phyloP scores from a whole-genome alignment of 257 asterid genomes.

The Osmanthus fragrans region DNA sequence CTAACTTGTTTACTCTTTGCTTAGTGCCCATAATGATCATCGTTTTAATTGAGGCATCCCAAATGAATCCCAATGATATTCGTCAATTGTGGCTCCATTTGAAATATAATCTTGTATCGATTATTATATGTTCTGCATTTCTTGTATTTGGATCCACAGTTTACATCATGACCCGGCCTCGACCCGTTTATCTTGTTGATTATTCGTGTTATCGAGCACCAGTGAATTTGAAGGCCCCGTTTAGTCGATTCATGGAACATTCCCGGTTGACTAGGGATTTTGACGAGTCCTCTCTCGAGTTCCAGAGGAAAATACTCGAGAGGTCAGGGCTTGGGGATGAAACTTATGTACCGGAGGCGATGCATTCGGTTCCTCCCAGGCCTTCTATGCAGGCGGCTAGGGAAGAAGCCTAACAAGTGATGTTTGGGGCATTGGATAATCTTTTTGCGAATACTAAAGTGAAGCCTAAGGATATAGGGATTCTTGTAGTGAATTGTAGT shows the following conservation, averaged over 20 bases:
- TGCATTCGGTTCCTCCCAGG: slow-evolving; percentile 50
- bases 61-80: slow-evolving; percentile 44
- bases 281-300: slow-evolving; percentile 50
- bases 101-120: slow-evolving; percentile 54
- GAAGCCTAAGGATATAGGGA: slow-evolving; percentile 54
- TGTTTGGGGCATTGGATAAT: slow-evolving; percentile 53
- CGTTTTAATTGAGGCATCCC: slow-evolving; percentile 44
- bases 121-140: slow-evolving; percentile 42
- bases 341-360: slow-evolving; percentile 54
- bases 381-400: slow-evolving; percentile 61
- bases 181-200: slow-evolving; percentile 61
- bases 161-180: slow-evolving; percentile 55
- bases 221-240: slow-evolving; percentile 34
- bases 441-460: slow-evolving; percentile 46
- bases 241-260: slow-evolving; percentile 38
- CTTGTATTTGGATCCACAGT: slow-evolving; percentile 60
- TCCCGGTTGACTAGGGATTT: slow-evolving; percentile 42
- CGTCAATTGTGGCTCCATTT: slow-evolving; percentile 51
- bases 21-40: slow-evolving; percentile 44
- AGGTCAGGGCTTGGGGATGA: slow-evolving; percentile 71
- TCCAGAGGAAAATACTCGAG: slow-evolving; percentile 55
- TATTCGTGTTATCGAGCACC: slow-evolving; percentile 54
- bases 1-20: slow-evolving; percentile 54
- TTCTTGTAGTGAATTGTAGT: slow-evolving; percentile 62
- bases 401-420: slow-evolving; percentile 59